These are phyloP conservation scores for Tuber microsphaerosporum DNA, from an alignment of 495 filamentous ascomycete genomes.

Conservation along the genomic window DNA sequence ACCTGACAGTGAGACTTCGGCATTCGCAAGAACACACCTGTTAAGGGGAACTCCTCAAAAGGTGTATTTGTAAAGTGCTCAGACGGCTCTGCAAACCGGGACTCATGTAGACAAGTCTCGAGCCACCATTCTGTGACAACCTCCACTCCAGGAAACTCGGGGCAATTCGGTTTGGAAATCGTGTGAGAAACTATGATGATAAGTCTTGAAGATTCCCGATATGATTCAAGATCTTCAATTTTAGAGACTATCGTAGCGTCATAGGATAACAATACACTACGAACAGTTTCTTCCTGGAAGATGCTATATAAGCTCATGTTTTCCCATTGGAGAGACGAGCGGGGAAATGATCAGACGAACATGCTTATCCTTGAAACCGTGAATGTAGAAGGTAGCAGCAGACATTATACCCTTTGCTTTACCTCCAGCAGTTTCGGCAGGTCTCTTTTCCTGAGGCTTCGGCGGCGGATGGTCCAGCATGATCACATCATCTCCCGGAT, in stretches of 20 bases:
- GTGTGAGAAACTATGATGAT: conserved; percentile 55
- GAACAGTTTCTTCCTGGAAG: conserved; percentile 40
- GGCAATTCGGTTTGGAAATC: conserved; percentile 43
- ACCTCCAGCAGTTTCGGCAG: not conserved
- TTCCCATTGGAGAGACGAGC: not conserved
- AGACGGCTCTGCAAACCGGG: conserved; percentile 60
- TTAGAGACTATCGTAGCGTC: conserved; percentile 48
- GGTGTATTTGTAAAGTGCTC: conserved; percentile 67
- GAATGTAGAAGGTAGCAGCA: conserved; percentile 26
- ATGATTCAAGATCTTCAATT: conserved; percentile 43
- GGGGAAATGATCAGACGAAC: conserved; percentile 18
- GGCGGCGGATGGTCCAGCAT: not conserved
- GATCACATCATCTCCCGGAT: conserved; percentile 35
- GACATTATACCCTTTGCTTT: conserved; percentile 21
- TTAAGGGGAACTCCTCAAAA: conserved; percentile 60
- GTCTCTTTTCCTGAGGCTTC: not conserved
- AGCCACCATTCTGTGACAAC: conserved; percentile 88
- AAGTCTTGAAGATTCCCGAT: conserved; percentile 39
- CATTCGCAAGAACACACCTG: conserved; percentile 45
- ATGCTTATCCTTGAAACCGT: conserved; percentile 32
- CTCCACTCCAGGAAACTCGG: conserved; percentile 45
- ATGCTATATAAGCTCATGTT: conserved; percentile 10
- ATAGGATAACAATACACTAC: conserved; percentile 51
- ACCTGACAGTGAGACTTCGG: not conserved
- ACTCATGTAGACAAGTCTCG: conserved; percentile 74